Percentiles rank a stretch among this genome's conserved stretches.
Evolutionary conservation across 192 early-diverging fungal species (phyloP).

Genomic region (Backusella westeae): DNA sequence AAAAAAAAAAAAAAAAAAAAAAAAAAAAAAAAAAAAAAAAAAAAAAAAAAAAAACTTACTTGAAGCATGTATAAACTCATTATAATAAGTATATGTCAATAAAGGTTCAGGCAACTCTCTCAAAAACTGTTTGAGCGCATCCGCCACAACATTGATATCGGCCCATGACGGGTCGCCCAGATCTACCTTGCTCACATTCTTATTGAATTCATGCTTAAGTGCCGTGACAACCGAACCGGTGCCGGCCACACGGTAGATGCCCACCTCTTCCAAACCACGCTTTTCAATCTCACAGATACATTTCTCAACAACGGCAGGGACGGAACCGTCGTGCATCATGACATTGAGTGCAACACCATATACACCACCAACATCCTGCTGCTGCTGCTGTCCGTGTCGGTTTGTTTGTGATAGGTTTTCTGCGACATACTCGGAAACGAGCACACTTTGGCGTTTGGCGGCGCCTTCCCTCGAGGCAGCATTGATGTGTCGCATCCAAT

Average conservation of each 20-base stretch:
- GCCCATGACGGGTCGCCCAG: slow-evolving; percentile 56
- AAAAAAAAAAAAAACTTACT: no score
- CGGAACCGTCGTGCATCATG: slow-evolving; percentile 53
- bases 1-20: neutral
- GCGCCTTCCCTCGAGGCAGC: slow-evolving; percentile 66
- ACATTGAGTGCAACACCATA: slow-evolving; percentile 62
- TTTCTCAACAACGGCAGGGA: slow-evolving; percentile 61
- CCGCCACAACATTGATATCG: slow-evolving; percentile 83
- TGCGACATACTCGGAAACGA: slow-evolving; percentile 49
- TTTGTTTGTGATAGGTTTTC: neutral
- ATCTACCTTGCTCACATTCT: slow-evolving; percentile 45
- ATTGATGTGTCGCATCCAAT: slow-evolving; percentile 66
- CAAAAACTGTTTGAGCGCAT: slow-evolving; percentile 91
- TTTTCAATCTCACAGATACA: slow-evolving; percentile 71
- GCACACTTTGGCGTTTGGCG: slow-evolving; percentile 61
- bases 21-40: no score
- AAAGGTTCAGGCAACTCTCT: slow-evolving; percentile 92
- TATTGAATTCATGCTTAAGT: slow-evolving; percentile 61
- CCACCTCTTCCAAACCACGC: slow-evolving; percentile 70
- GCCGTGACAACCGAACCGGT: slow-evolving; percentile 58
- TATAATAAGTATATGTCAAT: slow-evolving; percentile 80
- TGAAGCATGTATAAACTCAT: slow-evolving; percentile 75
- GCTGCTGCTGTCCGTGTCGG: neutral
- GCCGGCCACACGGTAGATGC: slow-evolving; percentile 72
- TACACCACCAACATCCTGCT: neutral